Evolutionary conservation across 306 rosid species (phyloP), one percentile per base, ranked within the genome.

Genomic region (Begonia loranthoides): DNA sequence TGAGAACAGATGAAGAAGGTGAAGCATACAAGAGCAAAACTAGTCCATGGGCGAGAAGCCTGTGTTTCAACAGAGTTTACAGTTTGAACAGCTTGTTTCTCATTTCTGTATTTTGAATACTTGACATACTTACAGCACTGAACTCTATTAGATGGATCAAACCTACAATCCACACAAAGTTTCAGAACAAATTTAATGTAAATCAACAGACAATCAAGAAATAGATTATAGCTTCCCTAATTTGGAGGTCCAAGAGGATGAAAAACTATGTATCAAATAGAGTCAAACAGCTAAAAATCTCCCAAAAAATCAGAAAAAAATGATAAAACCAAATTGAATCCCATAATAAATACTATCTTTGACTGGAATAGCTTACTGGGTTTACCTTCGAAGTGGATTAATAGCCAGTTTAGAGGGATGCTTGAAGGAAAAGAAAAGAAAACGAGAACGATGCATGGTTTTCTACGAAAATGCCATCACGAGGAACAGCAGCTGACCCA

Each of bases 361-460:
- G 2, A 19, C 22, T 28, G 36, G 0, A 39, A 28, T 54, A 57
- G 43, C 8, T 13, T 5, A 40, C 41, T 41, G 66, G 60, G 54
- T 55, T 55, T 48, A 83, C 96, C 92, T 83, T 10, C 65, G 73
- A 58, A 87, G 68, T 60, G 78, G 54, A 74, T 61, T 34, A 55
- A 69, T 64, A 60, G 68, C 55, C 48, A 73, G 66, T 2, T 9
- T 44, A 16, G 65, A 70, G 66, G 66, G 76, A 57, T 45, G 74
- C 28, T 60, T 70, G 66, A 82, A 63, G 17, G 74, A 70, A 41
- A 39, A 70, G 61, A 57, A 66, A 52, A 68, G 28, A 58, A 79
- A 76, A 44, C 87, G 81, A 45, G 64, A 69, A 63, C 68, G 13
- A 62, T 70, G 65, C 94, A 87, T 83, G 55, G 24, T 66, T n/a